Percentiles rank a stretch among this genome's conserved stretches.
These are phyloP conservation scores for Magnolia changhungtana DNA, from an alignment of 164 flowering plant species.

Conservation along the genomic window DNA sequence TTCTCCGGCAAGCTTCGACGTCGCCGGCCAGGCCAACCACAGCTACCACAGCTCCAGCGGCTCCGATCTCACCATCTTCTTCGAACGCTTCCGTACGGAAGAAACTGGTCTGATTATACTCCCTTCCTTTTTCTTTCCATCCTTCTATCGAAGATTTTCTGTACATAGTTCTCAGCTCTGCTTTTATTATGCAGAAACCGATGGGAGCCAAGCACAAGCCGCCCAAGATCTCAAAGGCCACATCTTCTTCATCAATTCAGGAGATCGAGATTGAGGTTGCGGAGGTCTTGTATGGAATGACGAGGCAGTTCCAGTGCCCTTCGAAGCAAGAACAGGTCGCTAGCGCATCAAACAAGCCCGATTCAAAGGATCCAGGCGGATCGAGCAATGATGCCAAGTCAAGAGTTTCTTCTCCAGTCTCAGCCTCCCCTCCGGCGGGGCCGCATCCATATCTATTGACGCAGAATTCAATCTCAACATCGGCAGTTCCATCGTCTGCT, in stretches of 20 bases:
- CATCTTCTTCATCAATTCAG: constrained; percentile 58
- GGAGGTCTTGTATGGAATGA: constrained; percentile 84
- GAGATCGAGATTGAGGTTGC: constrained; percentile 97
- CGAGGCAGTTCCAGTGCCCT: constrained; percentile 68
- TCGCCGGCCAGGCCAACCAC: constrained; percentile 66
- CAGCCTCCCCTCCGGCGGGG: constrained; percentile 33
- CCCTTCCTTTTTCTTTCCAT: not conserved
- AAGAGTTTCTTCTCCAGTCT: constrained; percentile 65
- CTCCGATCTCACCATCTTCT: constrained; percentile 62
- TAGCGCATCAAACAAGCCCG: constrained; percentile 29
- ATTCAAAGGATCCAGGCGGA: constrained; percentile 41
- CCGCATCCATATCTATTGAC: constrained; percentile 30
- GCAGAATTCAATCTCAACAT: constrained; percentile 40
- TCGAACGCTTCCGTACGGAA: constrained; percentile 55
- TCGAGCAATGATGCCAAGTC: constrained; percentile 53
- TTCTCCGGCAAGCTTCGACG: constrained; percentile 62
- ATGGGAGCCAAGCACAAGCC: constrained; percentile 58
- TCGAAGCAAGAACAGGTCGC: constrained; percentile 43
- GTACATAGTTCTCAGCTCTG: not conserved
- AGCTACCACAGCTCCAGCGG: constrained; percentile 28
- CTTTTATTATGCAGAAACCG: constrained; percentile 49
- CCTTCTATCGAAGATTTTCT: not conserved
- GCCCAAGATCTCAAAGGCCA: constrained; percentile 48
- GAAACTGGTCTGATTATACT: constrained; percentile 48
- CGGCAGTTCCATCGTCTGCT: constrained; percentile 16